Base-by-base conservation (phyloP, 805 yeast species). In the Wickerhamiella sergipiensis region DNA sequence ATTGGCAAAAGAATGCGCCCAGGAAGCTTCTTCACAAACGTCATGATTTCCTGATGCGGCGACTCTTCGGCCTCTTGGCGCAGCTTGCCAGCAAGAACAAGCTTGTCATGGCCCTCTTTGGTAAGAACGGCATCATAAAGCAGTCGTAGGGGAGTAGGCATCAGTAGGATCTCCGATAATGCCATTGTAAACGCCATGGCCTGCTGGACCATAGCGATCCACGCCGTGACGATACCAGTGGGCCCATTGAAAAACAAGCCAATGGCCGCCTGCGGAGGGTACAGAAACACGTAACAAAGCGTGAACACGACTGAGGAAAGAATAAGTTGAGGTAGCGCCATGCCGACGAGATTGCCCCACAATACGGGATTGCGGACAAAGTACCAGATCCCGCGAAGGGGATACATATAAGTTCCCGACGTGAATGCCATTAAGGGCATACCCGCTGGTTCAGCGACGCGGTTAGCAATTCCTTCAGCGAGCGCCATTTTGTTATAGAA, bases 211-310 rank as follows among this genome's bases (percentile, higher is more conserved):
- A 74, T 64, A 2, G 74, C 63, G 13, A 71, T 55, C 69, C 74
- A 68, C 0, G 79, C 73, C 17, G 73, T 65, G 13, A 76, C 44
- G 2, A 75, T 33, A 0, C 80, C 81, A 12, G 73, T 59, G 0
- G 83, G 82, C 2, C 81, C 81, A 23, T 72, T 64, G 47, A 75
- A 60, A 22, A 75, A 49, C 26, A 71, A 56, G 8, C 72, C 69
- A 6, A 74, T 46, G 8, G 70, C 60, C 1, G 76, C 73, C 47
- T 72, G 69, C 1, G 71, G 55, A 0, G 81, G 81, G 54, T 69
- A 75, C n/a, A 74, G 56, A 15, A 68, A 55, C 10, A 68, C 47
- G 52, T 68, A 70, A 55, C 72, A 60, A 4, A 68, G 44, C 6
- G 64, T 18, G 40, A 69, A 72, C 0, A 75, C 69, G 0, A 65